Evolutionary conservation across 1,284 basidiomycete species (phyloP), one percentile per base, ranked within the genome.

Genomic region (Boletus smithii): DNA sequence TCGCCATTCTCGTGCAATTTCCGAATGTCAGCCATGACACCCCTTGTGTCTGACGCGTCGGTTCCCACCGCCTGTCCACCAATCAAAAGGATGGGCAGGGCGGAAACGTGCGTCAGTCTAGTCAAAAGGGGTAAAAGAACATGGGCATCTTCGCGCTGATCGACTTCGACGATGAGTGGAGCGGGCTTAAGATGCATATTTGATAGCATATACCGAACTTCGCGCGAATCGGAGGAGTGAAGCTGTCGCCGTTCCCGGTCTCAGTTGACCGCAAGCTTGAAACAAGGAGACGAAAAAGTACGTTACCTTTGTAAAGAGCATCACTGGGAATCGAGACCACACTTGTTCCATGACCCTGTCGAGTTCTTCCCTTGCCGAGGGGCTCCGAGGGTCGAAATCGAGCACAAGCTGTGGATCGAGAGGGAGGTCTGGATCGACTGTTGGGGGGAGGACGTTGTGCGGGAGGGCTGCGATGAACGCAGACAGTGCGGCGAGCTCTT

Each of bases 381-480:
- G 66, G 39, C 74, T 70, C 11, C 81, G 74, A 0, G 85, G 85
- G 65, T 93, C 88, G 63, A 93, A 93, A 60, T 90, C 91, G 45
- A 94, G 76, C 10, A 94, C 77, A 44, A 90, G 76, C 53, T 85
- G 76, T 3, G 90, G 88, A 62, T 91, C 86, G 49, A 93, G 79
- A 0, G 88, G 80, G 16, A 61, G 54, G 5, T 72, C 56, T 0
- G 88, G 83, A 62, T 92, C 80, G 41, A 91, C 75, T 8, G 70
- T 70, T 1, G 71, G 58, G 0, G 91, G 90, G 41, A 94, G 81
- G 42, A 84, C 75, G 66, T 92, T 92, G 65, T 88, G 80, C 0
- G 86, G 80, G 16, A 91, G 76, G 32, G 85, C 84, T 0, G 85
- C 84, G 44, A 94, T 73, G 69, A 91, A 92, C 50, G 78, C 79